phyloP scores from a whole-genome alignment of 2,329 filamentous ascomycete species.

The Sclerotinia borealis region DNA sequence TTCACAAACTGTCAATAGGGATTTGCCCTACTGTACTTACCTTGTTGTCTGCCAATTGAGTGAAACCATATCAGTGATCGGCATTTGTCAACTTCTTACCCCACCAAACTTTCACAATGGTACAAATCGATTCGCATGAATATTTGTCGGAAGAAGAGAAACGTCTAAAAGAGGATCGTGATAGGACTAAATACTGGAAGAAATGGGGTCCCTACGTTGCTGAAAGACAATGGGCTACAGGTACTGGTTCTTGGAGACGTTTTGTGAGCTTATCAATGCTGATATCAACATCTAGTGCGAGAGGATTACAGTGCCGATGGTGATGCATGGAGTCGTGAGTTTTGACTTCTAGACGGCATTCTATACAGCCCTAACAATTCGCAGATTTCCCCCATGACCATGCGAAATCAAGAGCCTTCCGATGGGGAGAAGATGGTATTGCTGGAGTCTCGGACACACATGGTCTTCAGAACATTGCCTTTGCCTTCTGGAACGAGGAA shows the following conservation, averaged over 20 bases:
- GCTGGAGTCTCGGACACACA: conserved; percentile 92
- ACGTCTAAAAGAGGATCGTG: conserved; percentile 77
- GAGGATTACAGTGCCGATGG: conserved; percentile 89
- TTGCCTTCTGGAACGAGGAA: conserved; percentile 96
- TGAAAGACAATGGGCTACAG: conserved; percentile 93
- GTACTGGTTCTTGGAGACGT: conserved; percentile 38
- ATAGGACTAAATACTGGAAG: conserved; percentile 91
- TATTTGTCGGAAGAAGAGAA: conserved; percentile 87
- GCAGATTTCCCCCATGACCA: conserved; percentile 91
- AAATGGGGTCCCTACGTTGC: conserved; percentile 94
- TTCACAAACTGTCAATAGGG: background rate
- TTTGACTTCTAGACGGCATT: background rate
- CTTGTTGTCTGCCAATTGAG: background rate
- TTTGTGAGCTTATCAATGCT: conserved; percentile 12
- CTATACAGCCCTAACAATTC: conserved; percentile 27
- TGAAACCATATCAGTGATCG: background rate
- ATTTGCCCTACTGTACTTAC: background rate
- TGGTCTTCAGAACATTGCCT: conserved; percentile 84
- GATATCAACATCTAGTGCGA: conserved; percentile 51
- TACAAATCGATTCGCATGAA: conserved; percentile 81
- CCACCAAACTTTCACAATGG: conserved; percentile 53
- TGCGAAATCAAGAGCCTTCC: conserved; percentile 78
- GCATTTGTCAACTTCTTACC: background rate
- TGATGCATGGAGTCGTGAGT: conserved; percentile 92
- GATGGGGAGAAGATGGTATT: conserved; percentile 97